Conservation (phyloP, 441 rosid genomes). For the Raphanus hybrid region DNA sequence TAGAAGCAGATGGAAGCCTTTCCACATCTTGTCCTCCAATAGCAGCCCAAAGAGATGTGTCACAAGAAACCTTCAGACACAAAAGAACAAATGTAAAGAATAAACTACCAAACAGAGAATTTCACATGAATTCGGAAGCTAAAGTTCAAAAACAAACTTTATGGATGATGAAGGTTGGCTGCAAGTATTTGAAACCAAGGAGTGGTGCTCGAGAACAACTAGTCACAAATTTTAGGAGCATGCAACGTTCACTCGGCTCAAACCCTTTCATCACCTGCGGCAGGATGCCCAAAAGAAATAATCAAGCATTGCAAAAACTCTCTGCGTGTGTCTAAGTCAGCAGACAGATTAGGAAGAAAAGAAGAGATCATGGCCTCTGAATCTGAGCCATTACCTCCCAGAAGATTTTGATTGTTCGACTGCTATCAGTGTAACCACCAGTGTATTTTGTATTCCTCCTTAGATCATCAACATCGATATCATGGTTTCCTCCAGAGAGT, state of each 20-base stretch:
- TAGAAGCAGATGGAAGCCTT: slow-evolving; percentile 98
- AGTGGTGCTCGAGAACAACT: slow-evolving; percentile 99
- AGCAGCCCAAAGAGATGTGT: slow-evolving; percentile 91
- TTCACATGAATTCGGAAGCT: not conserved
- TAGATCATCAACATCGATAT: slow-evolving; percentile 91
- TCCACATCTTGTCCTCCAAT: slow-evolving; percentile 98
- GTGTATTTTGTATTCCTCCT: slow-evolving; percentile 84
- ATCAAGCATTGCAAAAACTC: not conserved
- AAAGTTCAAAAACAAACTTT: slow-evolving; percentile 55
- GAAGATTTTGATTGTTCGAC: slow-evolving; percentile 84
- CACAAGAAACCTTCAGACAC: slow-evolving; percentile 76
- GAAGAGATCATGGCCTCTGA: slow-evolving; percentile 25
- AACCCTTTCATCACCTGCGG: slow-evolving; percentile 87
- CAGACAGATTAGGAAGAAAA: slow-evolving; percentile 12
- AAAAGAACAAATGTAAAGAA: slow-evolving; percentile 22
- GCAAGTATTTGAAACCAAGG: slow-evolving; percentile 95
- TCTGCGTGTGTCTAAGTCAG: not conserved
- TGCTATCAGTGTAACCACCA: slow-evolving; percentile 94
- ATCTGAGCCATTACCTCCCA: slow-evolving; percentile 82
- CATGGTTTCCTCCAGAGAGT: slow-evolving; percentile 98
- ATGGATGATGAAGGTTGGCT: slow-evolving; percentile 93
- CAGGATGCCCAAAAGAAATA: slow-evolving; percentile 18
- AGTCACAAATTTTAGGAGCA: slow-evolving; percentile 97
- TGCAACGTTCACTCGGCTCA: slow-evolving; percentile 87
- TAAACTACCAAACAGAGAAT: not conserved